phyloP scores from a whole-genome alignment of 2,329 filamentous ascomycete genomes.

The Plectosphaerella sp. region DNA sequence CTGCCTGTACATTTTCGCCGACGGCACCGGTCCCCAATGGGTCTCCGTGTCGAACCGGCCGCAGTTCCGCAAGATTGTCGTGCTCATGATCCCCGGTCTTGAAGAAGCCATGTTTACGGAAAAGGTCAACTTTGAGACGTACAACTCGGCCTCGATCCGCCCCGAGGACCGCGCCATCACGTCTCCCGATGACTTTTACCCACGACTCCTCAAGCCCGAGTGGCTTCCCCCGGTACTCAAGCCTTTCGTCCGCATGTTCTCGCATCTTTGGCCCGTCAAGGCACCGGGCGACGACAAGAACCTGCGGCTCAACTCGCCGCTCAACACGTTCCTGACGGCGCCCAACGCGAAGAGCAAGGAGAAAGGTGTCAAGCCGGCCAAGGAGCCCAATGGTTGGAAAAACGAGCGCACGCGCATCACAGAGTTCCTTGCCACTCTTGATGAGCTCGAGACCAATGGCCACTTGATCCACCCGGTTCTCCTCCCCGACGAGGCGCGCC shows the following conservation, averaged over 20 bases:
- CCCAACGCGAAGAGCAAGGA: slow-evolving; percentile 62
- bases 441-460: slow-evolving; percentile 77
- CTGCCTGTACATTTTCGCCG: slow-evolving; percentile 62
- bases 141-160: slow-evolving; percentile 22
- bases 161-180: slow-evolving; percentile 25
- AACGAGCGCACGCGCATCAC: slow-evolving; percentile 79
- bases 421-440: slow-evolving; percentile 65
- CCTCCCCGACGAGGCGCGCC: slow-evolving; percentile 54
- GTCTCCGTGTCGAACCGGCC: slow-evolving; percentile 58
- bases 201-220: slow-evolving; percentile 45
- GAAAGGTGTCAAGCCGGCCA: slow-evolving; percentile 54
- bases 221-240: slow-evolving; percentile 50
- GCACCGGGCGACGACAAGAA: slow-evolving; percentile 82
- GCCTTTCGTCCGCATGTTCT: slow-evolving; percentile 76
- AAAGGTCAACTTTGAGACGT: slow-evolving; percentile 42
- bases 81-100: slow-evolving; percentile 87
- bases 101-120: slow-evolving; percentile 86
- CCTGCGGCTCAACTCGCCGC: slow-evolving; percentile 77
- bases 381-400: slow-evolving; percentile 62
- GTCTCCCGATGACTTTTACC: slow-evolving; percentile 57
- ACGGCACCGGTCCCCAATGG: slow-evolving; percentile 62
- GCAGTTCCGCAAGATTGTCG: slow-evolving; percentile 73
- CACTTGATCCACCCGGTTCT: slow-evolving; percentile 80
- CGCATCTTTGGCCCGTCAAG: slow-evolving; percentile 83
- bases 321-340: slow-evolving; percentile 77